These are phyloP conservation scores for Beauveria varroae DNA, from an alignment of 2,329 filamentous ascomycete species.

Conservation along the genomic window DNA sequence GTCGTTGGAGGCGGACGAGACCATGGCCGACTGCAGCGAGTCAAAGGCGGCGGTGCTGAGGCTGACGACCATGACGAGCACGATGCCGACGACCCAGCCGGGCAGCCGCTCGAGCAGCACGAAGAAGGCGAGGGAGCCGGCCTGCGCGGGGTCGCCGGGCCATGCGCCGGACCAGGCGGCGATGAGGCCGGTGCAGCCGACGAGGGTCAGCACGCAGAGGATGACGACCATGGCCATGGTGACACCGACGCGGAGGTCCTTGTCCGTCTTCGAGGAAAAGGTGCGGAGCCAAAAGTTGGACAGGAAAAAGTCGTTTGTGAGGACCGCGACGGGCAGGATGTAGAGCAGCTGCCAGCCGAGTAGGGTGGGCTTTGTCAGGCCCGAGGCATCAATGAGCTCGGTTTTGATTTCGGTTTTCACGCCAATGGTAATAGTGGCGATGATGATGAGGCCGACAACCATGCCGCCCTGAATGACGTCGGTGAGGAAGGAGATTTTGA, in stretches of 20 bases:
- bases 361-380: constrained; percentile 59
- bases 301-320: constrained; percentile 83
- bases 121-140: constrained; percentile 67
- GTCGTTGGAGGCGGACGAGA: constrained; percentile 78
- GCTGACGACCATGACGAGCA: constrained; percentile 72
- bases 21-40: constrained; percentile 74
- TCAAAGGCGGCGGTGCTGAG: constrained; percentile 75
- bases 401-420: constrained; percentile 66
- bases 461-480: constrained; percentile 76
- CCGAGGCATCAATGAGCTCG: constrained; percentile 59
- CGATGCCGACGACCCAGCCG: constrained; percentile 72
- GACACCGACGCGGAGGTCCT: constrained; percentile 67
- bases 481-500: constrained; percentile 76
- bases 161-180: constrained; percentile 72
- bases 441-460: constrained; percentile 66
- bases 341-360: constrained; percentile 82
- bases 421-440: constrained; percentile 72
- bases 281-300: constrained; percentile 80
- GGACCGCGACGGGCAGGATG: constrained; percentile 71
- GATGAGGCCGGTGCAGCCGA: constrained; percentile 66
- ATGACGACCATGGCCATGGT: constrained; percentile 59
- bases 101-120: constrained; percentile 64
- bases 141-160: constrained; percentile 49
- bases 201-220: constrained; percentile 62
- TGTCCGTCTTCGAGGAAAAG: constrained; percentile 72